Evolutionary conservation across 1,284 basidiomycete species (phyloP).

Genomic region (Puccinia coronata): DNA sequence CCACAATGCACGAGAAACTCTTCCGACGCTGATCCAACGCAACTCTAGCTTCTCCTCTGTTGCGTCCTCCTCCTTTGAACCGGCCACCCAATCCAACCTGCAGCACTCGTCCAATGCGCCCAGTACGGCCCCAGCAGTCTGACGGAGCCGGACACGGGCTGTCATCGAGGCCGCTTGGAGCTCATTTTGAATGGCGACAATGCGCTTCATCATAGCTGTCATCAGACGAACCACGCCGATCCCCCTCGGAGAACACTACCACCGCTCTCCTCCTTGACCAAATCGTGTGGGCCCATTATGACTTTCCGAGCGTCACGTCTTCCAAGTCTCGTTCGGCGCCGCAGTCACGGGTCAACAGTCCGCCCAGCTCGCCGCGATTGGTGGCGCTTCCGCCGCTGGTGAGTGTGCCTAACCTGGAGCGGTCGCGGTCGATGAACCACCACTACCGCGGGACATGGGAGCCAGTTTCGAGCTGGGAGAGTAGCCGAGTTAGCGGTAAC

Average conservation of each 20-base stretch:
- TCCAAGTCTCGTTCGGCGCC: conserved; percentile 43
- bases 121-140: conserved; percentile 28
- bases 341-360: conserved; percentile 42
- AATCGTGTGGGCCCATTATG: conserved; percentile 29
- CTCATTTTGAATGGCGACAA: conserved; percentile 40
- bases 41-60: conserved; percentile 22
- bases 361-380: conserved; percentile 33
- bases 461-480: background rate
- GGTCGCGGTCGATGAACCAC: conserved; percentile 18
- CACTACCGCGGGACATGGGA: background rate
- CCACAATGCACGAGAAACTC: background rate
- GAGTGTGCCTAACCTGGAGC: background rate
- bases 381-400: conserved; percentile 12
- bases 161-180: conserved; percentile 30
- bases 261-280: conserved; percentile 34
- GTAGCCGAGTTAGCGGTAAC: too few species aligned
- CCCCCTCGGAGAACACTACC: conserved; percentile 23
- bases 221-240: background rate
- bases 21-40: background rate
- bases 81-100: background rate
- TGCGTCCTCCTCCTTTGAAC: conserved; percentile 22
- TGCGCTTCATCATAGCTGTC: too few species aligned
- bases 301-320: background rate
- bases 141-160: conserved; percentile 1
- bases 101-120: conserved; percentile 10